These are phyloP conservation scores for Byssothecium circinans DNA, from an alignment of 2,329 filamentous ascomycete genomes.

Conservation along the genomic window DNA sequence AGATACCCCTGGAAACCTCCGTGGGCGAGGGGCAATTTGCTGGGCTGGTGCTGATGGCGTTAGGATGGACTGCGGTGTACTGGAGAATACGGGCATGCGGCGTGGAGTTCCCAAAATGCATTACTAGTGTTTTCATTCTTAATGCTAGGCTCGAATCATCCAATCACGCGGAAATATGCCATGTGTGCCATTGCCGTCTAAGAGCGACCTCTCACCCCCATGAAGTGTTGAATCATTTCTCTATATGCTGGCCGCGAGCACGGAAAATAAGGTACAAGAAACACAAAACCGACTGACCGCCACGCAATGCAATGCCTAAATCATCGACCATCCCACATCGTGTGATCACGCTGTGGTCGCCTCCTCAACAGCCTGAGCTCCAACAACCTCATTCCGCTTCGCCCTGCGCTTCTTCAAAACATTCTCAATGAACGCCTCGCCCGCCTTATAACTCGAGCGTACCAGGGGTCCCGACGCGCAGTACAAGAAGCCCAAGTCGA, in stretches of 20 bases:
- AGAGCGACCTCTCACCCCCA: not conserved
- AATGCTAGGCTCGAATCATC: not conserved
- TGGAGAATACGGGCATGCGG: not conserved
- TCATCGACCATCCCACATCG: too few relatives aligned
- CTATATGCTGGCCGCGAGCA: not conserved
- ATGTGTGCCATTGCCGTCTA: too few relatives aligned
- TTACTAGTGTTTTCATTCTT: not conserved
- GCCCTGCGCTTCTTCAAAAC: conserved; percentile 79
- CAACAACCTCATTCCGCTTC: conserved; percentile 24
- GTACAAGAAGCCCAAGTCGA: conserved; percentile 96
- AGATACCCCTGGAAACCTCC: conserved; percentile 41
- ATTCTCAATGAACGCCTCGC: conserved; percentile 98
- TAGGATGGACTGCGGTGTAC: not conserved
- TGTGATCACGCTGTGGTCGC: conserved; percentile 6
- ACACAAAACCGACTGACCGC: not conserved
- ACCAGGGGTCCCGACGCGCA: conserved; percentile 92
- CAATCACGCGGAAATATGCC: too few relatives aligned
- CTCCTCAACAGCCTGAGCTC: conserved; percentile 14
- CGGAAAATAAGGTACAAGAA: conserved; percentile 9
- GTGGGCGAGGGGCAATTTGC: conserved; percentile 34
- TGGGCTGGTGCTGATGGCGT: conserved; percentile 28
- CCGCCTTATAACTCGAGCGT: conserved; percentile 94
- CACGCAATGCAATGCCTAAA: too few relatives aligned
- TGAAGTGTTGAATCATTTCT: conserved; percentile 9
- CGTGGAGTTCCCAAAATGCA: not conserved